Percentiles rank a stretch among this genome's conserved stretches.
Evolutionary conservation across 2,329 filamentous ascomycete genomes (phyloP).

Genomic region (Endocalyx cinctus): DNA sequence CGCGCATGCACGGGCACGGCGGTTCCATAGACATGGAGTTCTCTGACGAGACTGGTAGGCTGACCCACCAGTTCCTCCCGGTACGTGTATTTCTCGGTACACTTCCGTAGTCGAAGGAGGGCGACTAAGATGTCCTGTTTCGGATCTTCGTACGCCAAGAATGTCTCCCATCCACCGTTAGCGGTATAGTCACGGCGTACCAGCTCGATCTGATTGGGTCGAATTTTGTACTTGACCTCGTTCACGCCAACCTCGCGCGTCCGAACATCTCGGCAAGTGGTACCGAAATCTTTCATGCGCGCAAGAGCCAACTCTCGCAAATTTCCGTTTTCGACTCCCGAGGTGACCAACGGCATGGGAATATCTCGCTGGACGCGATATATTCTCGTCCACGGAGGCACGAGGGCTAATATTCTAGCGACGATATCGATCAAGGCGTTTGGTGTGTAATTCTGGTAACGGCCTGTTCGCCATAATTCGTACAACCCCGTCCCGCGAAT

Average conservation of each 20-base stretch:
- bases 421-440: slow-evolving; percentile 95
- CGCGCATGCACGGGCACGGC: slow-evolving; percentile 96
- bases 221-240: slow-evolving; percentile 98
- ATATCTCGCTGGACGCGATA: slow-evolving; percentile 98
- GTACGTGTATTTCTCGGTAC: slow-evolving; percentile 87
- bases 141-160: slow-evolving; percentile 94
- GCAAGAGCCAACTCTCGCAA: slow-evolving; percentile 87
- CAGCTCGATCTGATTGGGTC: slow-evolving; percentile 92
- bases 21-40: slow-evolving; percentile 94
- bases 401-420: slow-evolving; percentile 87
- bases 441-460: slow-evolving; percentile 98
- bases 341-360: slow-evolving; percentile 99
- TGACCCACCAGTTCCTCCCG: slow-evolving; percentile 80
- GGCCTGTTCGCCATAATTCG: slow-evolving; percentile 92
- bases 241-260: slow-evolving; percentile 98
- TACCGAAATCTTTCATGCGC: slow-evolving; percentile 99
- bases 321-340: slow-evolving; percentile 96
- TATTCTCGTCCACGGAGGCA: slow-evolving; percentile 96
- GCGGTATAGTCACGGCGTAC: slow-evolving; percentile 90
- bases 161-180: slow-evolving; percentile 98
- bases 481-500: slow-evolving; percentile 96
- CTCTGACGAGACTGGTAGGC: slow-evolving; percentile 85
- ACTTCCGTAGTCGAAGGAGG: slow-evolving; percentile 82
- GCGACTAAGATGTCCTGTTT: slow-evolving; percentile 98
- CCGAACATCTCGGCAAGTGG: slow-evolving; percentile 90